Evolutionary conservation across 148 eudicot species (phyloP).

Genomic region (Spergularia marina): DNA sequence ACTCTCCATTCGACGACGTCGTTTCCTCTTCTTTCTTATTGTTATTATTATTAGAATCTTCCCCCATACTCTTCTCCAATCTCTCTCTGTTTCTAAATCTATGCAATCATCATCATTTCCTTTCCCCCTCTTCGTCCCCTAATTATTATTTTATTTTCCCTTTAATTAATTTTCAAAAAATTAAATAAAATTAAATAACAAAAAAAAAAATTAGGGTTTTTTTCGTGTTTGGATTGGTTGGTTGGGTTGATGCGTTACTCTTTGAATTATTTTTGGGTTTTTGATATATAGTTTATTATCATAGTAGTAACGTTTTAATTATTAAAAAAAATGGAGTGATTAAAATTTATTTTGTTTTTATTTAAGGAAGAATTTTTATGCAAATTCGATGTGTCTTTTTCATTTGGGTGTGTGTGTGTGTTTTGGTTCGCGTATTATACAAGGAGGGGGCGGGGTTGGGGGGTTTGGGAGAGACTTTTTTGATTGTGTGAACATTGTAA

Average conservation of each 20-base stretch:
- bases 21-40: conserved; percentile 10
- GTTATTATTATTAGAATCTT: neutral
- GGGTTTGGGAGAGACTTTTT: conserved; percentile 14
- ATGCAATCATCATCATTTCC: conserved; percentile 5
- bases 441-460: neutral
- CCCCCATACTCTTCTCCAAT: neutral
- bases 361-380: neutral
- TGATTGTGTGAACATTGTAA: conserved; percentile 14
- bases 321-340: neutral
- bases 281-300: neutral
- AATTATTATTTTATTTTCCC: neutral
- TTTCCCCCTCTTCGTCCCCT: neutral
- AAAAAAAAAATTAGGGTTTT: conserved; percentile 22
- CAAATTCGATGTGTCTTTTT: neutral
- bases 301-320: neutral
- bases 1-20: conserved; percentile 19
- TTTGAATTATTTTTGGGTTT: neutral
- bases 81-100: conserved; percentile 10
- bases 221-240: neutral
- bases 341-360: too few species aligned
- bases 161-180: neutral
- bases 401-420: neutral
- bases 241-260: neutral
- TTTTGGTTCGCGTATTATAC: neutral
- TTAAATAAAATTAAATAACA: too few species aligned